These are phyloP conservation scores for Xylaria scruposa DNA, from an alignment of 495 filamentous ascomycete genomes.

Conservation along the genomic window DNA sequence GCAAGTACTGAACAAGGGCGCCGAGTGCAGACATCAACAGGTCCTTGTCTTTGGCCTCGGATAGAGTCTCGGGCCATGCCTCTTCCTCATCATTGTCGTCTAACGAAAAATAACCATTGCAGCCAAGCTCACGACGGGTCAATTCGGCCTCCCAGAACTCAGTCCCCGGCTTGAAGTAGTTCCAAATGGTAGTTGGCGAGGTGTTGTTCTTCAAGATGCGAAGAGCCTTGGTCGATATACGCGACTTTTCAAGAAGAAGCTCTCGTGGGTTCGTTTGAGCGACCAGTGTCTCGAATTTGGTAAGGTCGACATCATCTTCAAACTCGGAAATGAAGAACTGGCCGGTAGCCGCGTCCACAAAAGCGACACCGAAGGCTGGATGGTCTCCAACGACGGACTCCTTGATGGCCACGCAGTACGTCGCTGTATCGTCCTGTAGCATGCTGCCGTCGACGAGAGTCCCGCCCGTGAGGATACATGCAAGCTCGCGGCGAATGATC, in stretches of 20 bases:
- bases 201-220: constrained; percentile 99
- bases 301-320: constrained; percentile 89
- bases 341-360: constrained; percentile 95
- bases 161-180: constrained; percentile 82
- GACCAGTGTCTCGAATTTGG: constrained; percentile 97
- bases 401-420: constrained; percentile 96
- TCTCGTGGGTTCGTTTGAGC: constrained; percentile 93
- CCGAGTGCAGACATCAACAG: constrained; percentile 92
- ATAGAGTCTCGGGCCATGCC: constrained; percentile 81
- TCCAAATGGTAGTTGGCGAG: constrained; percentile 91
- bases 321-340: constrained; percentile 94
- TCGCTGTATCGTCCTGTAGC: constrained; percentile 98
- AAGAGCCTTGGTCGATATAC: constrained; percentile 79
- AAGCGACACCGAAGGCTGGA: constrained; percentile 88
- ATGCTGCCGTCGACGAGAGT: constrained; percentile 95
- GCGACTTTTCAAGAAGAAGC: constrained; percentile 87
- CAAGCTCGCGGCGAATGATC: constrained; percentile 88
- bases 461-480: constrained; percentile 87
- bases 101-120: constrained; percentile 77
- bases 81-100: constrained; percentile 65
- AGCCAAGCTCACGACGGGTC: constrained; percentile 81
- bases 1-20: constrained; percentile 85
- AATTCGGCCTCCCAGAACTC: constrained; percentile 94
- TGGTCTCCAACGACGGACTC: constrained; percentile 77
- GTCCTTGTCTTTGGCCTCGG: constrained; percentile 77